A percentile compares a stretch with the other conserved stretches of the same genome.
phyloP scores from a whole-genome alignment of 2,329 filamentous ascomycete species.

The Xylariaceae sp. region DNA sequence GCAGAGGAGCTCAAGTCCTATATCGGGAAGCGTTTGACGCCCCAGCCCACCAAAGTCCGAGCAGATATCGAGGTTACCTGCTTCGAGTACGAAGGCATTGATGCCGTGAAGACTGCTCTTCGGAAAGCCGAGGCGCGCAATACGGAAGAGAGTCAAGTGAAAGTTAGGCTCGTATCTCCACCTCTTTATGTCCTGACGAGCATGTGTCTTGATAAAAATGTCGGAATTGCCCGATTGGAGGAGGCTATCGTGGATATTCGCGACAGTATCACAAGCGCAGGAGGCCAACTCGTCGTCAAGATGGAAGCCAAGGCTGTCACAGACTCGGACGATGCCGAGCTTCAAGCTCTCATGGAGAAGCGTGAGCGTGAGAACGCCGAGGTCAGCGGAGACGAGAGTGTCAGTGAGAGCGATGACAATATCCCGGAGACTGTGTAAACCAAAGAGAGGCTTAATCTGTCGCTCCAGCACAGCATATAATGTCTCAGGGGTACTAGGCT shows the following conservation, averaged over 20 bases:
- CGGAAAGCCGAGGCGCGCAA: conserved; percentile 89
- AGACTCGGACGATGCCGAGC: conserved; percentile 94
- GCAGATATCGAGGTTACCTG: conserved; percentile 96
- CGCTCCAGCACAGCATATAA: conserved; percentile 18
- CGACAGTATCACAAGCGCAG: conserved; percentile 70
- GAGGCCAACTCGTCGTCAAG: conserved; percentile 81
- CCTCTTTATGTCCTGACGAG: conserved; percentile 94
- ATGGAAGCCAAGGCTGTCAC: conserved; percentile 99
- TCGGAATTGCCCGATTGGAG: conserved; percentile 79
- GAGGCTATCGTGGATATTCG: conserved; percentile 86
- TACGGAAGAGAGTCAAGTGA: conserved; percentile 88
- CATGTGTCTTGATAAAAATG: conserved; percentile 88
- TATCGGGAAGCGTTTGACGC: conserved; percentile 94
- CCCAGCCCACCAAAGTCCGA: conserved; percentile 97
- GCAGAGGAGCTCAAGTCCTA: conserved; percentile 89
- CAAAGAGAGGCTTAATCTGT: conserved; percentile 8
- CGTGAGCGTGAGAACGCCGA: conserved; percentile 95
- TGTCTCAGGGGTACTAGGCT: conserved; percentile 6
- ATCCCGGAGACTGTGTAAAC: conserved; percentile 52
- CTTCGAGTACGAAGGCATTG: conserved; percentile 95
- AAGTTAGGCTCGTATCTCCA: conserved; percentile 96
- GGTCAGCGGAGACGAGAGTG: conserved; percentile 94
- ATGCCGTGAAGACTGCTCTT: conserved; percentile 91
- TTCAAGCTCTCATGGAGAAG: conserved; percentile 99
- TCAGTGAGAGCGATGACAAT: conserved; percentile 92